Conservation (phyloP, 148 eudicot species). For the Euryodendron excelsum region DNA sequence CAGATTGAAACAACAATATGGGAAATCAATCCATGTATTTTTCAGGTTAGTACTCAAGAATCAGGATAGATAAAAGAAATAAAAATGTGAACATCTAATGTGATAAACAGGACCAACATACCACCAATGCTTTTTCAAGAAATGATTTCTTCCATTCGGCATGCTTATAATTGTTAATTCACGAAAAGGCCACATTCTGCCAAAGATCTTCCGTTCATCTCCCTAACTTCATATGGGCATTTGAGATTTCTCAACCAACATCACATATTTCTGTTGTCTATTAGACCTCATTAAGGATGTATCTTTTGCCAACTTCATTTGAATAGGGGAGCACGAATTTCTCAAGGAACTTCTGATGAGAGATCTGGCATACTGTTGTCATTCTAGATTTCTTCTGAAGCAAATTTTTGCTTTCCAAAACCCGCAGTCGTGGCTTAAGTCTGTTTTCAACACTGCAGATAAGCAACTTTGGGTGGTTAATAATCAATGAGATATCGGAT, state of each 20-base stretch:
- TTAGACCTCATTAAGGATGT: neutral
- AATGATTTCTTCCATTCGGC: conserved; percentile 18
- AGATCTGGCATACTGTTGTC: too few species aligned
- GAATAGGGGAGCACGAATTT: too few species aligned
- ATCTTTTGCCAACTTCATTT: too few species aligned
- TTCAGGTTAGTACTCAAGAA: neutral
- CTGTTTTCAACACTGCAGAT: conserved; percentile 16
- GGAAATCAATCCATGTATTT: neutral
- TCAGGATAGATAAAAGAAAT: too few species aligned
- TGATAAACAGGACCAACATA: neutral
- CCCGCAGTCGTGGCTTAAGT: conserved; percentile 21
- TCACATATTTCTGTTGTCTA: too few species aligned
- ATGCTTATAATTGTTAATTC: too few species aligned
- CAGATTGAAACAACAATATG: neutral
- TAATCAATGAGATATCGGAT: conserved; percentile 15
- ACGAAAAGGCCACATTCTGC: neutral
- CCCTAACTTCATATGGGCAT: neutral
- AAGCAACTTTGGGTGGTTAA: conserved; percentile 18
- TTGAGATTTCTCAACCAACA: neutral
- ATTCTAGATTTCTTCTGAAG: too few species aligned
- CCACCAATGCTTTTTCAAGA: too few species aligned
- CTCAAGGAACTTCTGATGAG: too few species aligned
- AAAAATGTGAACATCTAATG: neutral
- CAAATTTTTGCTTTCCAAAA: too few species aligned
- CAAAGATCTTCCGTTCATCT: neutral